A percentile compares a stretch with the other conserved stretches of the same genome.
phyloP scores from a whole-genome alignment of 1,284 basidiomycete species.

The Stygiomarasmius scandens region DNA sequence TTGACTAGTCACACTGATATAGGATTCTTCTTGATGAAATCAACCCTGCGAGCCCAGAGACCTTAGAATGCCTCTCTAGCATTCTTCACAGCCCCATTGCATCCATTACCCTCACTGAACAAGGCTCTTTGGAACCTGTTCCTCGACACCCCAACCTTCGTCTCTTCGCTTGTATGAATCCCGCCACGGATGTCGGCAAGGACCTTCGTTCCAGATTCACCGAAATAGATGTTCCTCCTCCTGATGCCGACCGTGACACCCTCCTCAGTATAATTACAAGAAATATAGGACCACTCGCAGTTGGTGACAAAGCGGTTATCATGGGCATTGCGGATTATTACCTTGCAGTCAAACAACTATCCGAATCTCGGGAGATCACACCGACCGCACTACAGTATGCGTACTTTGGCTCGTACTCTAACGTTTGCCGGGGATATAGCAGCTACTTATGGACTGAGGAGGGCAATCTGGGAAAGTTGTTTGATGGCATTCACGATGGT shows the following conservation, averaged over 20 bases:
- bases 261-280: constrained; percentile 87
- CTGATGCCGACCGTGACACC: constrained; percentile 91
- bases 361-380: constrained; percentile 84
- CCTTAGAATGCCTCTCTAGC: constrained; percentile 89
- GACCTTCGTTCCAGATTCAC: constrained; percentile 94
- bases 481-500: constrained; percentile 98
- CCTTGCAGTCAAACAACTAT: constrained; percentile 78
- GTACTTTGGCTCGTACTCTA: constrained; percentile 90
- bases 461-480: constrained; percentile 95
- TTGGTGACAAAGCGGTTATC: constrained; percentile 87
- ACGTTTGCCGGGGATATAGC: constrained; percentile 90
- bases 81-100: constrained; percentile 83
- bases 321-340: constrained; percentile 95
- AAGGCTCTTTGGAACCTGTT: constrained; percentile 90
- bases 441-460: constrained; percentile 76
- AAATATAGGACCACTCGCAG: constrained; percentile 85
- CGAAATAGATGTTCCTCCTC: constrained; percentile 93
- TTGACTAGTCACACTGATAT: constrained; percentile 5
- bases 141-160: constrained; percentile 94
- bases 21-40: constrained; percentile 97
- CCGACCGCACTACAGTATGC: constrained; percentile 97
- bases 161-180: constrained; percentile 99
- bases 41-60: constrained; percentile 94
- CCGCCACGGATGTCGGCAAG: constrained; percentile 98
- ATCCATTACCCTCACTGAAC: constrained; percentile 92